Conservation (phyloP, 2,329 filamentous ascomycete species). For the Colletotrichum horii region DNA sequence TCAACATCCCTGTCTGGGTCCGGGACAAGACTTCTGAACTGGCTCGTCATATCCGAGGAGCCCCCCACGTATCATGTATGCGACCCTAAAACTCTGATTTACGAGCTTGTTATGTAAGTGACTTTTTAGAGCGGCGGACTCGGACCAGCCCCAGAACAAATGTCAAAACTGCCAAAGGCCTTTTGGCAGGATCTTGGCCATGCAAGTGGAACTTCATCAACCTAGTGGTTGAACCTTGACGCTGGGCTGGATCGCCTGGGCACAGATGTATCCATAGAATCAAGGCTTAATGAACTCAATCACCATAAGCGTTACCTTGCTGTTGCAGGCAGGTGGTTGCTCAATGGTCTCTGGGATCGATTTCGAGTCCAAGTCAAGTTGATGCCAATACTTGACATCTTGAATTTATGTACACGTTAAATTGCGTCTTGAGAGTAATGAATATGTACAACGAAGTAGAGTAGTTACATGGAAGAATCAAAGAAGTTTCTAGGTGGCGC, state of each 20-base stretch:
- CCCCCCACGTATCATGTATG: background rate
- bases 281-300: background rate
- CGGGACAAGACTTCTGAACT: background rate
- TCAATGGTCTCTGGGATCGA: background rate
- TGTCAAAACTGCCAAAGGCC: background rate
- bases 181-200: background rate
- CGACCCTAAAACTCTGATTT: background rate
- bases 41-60: background rate
- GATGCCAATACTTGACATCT: background rate
- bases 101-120: background rate
- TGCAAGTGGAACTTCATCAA: background rate
- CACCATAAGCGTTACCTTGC: background rate
- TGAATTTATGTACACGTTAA: background rate
- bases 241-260: background rate
- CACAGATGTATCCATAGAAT: background rate
- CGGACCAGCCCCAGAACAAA: background rate
- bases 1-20: background rate
- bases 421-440: background rate
- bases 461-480: background rate
- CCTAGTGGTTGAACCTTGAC: background rate
- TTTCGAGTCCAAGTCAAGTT: background rate
- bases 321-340: background rate
- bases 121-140: background rate
- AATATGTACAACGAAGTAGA: background rate
- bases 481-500: background rate